These are phyloP conservation scores for Fonsecaea monophora DNA, from an alignment of 2,329 filamentous ascomycete genomes.

Conservation along the genomic window DNA sequence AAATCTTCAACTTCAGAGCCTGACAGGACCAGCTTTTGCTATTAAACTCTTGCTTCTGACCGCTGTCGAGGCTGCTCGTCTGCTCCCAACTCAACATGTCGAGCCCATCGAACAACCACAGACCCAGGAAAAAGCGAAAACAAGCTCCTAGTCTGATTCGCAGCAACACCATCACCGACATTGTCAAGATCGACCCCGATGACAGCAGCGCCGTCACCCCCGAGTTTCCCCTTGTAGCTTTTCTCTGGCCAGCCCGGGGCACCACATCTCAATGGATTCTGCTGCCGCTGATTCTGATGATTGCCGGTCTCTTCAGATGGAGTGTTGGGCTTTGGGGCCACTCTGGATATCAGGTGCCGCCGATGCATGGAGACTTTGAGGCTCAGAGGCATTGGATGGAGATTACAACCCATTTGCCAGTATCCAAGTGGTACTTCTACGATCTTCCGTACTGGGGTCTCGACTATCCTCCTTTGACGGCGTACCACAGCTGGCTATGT, in stretches of 20 bases:
- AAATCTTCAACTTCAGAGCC: not conserved
- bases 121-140: slow-evolving; percentile 56
- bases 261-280: slow-evolving; percentile 89
- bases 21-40: not conserved
- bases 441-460: slow-evolving; percentile 97
- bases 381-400: slow-evolving; percentile 99
- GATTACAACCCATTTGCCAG: slow-evolving; percentile 83
- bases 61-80: not conserved
- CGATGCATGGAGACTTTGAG: slow-evolving; percentile 97
- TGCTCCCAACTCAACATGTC: slow-evolving; percentile 29
- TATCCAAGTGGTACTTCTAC: slow-evolving; percentile 97
- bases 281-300: slow-evolving; percentile 85
- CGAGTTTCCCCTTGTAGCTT: slow-evolving; percentile 88
- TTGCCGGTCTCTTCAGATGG: slow-evolving; percentile 91
- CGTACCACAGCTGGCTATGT: slow-evolving; percentile 96
- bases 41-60: not conserved
- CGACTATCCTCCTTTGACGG: slow-evolving; percentile 95
- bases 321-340: slow-evolving; percentile 92
- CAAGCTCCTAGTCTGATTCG: slow-evolving; percentile 39
- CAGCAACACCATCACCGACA: slow-evolving; percentile 49
- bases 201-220: slow-evolving; percentile 61
- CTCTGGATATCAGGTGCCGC: slow-evolving; percentile 82
- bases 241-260: slow-evolving; percentile 88
- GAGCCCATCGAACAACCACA: slow-evolving; percentile 43
- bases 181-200: slow-evolving; percentile 52